A percentile compares a stretch with the other conserved stretches of the same genome.
Evolutionary conservation across 2,329 filamentous ascomycete genomes (phyloP).

Genomic region (Aspergillus ochraceus): DNA sequence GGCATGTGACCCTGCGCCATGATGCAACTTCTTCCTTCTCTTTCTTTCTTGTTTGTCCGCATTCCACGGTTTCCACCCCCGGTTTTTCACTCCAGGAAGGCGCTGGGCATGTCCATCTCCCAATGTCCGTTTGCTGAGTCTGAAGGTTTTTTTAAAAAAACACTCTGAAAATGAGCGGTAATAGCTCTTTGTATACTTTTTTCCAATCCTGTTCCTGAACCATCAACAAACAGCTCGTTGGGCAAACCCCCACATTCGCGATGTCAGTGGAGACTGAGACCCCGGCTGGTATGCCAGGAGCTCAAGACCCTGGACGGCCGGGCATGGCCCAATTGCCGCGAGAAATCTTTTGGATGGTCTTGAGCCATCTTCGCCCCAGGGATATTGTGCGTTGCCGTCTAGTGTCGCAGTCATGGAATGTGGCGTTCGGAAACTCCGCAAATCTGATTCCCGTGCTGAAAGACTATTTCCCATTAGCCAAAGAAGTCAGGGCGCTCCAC

Average conservation of each 20-base stretch:
- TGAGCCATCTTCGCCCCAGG: constrained; percentile 49
- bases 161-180: neutral
- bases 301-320: constrained; percentile 1
- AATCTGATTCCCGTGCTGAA: constrained; percentile 52
- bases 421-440: constrained; percentile 51
- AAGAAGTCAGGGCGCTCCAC: constrained; percentile 51
- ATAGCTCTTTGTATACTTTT: neutral
- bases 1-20: constrained; percentile 28
- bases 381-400: constrained; percentile 55
- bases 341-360: constrained; percentile 59
- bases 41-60: neutral
- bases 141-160: neutral
- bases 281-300: neutral
- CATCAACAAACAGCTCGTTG: neutral
- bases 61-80: neutral
- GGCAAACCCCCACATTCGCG: neutral
- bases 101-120: neutral
- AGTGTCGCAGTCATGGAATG: constrained; percentile 52
- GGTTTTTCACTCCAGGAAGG: neutral
- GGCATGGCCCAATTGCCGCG: constrained; percentile 49
- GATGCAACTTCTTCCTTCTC: neutral
- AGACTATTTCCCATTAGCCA: constrained; percentile 53
- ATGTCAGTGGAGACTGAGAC: neutral
- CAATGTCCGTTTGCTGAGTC: too few relatives aligned
- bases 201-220: neutral